phyloP scores from a whole-genome alignment of 2,329 filamentous ascomycete genomes.

The Fusarium zealandicum region DNA sequence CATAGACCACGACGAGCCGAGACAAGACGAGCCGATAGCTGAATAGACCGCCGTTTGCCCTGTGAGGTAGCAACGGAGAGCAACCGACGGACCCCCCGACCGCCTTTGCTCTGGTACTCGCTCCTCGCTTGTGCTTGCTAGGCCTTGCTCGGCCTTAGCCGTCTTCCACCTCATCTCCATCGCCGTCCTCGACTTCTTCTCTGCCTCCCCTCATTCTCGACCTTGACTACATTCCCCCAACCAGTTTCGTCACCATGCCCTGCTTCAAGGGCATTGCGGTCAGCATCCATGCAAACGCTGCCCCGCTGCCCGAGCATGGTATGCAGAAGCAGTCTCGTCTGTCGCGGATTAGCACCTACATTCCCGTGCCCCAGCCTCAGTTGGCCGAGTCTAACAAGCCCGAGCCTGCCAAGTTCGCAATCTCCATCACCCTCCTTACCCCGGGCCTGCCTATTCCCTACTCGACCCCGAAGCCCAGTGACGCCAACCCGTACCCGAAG shows the following conservation, averaged over 20 bases:
- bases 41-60: constrained; percentile 25
- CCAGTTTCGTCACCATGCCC: constrained; percentile 67
- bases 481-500: constrained; percentile 79
- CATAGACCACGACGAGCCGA: too few relatives aligned
- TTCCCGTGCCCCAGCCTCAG: constrained; percentile 90
- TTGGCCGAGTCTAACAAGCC: constrained; percentile 74
- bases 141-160: constrained; percentile 16
- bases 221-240: constrained; percentile 18
- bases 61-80: constrained; percentile 21
- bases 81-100: constrained; percentile 15
- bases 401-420: constrained; percentile 95
- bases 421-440: constrained; percentile 94
- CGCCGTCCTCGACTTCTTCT: constrained; percentile 21
- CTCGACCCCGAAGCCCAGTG: constrained; percentile 82
- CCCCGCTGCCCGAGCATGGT: constrained; percentile 89
- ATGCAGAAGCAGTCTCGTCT: constrained; percentile 92
- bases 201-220: constrained; percentile 29
- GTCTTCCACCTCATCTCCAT: constrained; percentile 16
- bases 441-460: constrained; percentile 90
- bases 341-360: constrained; percentile 95
- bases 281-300: constrained; percentile 84
- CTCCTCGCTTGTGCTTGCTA: constrained; percentile 12
- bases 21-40: constrained; percentile 8
- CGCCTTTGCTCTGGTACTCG: constrained; percentile 29
- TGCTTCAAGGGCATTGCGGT: constrained; percentile 99